Conservation (phyloP, 1,284 basidiomycete genomes). For the Meripilus lineatus region DNA sequence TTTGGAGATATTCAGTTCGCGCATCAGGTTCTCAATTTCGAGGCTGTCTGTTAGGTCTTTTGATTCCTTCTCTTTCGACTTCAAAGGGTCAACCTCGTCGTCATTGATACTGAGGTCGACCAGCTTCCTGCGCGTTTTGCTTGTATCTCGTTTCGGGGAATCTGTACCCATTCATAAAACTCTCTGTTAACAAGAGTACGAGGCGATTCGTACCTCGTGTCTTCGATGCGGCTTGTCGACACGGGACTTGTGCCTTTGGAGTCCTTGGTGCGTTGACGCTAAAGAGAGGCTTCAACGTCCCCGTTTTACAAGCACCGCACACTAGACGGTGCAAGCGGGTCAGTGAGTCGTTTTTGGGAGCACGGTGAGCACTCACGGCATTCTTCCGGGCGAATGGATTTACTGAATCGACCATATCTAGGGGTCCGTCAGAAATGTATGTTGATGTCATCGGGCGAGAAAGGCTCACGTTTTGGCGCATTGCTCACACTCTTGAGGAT, state of each 20-base stretch:
- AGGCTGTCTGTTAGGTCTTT: too few relatives aligned
- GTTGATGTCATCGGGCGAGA: background rate
- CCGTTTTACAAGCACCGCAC: constrained; percentile 43
- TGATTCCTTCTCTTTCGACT: too few relatives aligned
- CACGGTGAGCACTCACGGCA: constrained; percentile 42
- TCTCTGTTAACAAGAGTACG: background rate
- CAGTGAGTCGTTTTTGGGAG: too few relatives aligned
- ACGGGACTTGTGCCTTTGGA: background rate
- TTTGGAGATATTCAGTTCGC: too few relatives aligned
- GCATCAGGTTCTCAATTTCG: too few relatives aligned
- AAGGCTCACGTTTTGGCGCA: constrained; percentile 59
- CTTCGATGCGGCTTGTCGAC: background rate
- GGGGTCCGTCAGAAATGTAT: constrained; percentile 5
- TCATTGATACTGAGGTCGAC: constrained; percentile 32
- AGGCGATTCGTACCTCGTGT: background rate
- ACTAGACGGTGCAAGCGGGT: too few relatives aligned
- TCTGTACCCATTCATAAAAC: background rate
- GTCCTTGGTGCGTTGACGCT: constrained; percentile 8
- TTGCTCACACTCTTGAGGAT: constrained; percentile 49
- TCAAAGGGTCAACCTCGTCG: too few relatives aligned
- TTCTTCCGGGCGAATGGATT: constrained; percentile 67
- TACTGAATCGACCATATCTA: constrained; percentile 75
- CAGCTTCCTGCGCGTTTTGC: too few relatives aligned
- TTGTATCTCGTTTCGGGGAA: background rate
- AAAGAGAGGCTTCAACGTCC: constrained; percentile 50